A percentile compares a stretch with the other conserved stretches of the same genome.
Evolutionary conservation across 257 asterid species (phyloP).

Genomic region (Primulina eburnea): DNA sequence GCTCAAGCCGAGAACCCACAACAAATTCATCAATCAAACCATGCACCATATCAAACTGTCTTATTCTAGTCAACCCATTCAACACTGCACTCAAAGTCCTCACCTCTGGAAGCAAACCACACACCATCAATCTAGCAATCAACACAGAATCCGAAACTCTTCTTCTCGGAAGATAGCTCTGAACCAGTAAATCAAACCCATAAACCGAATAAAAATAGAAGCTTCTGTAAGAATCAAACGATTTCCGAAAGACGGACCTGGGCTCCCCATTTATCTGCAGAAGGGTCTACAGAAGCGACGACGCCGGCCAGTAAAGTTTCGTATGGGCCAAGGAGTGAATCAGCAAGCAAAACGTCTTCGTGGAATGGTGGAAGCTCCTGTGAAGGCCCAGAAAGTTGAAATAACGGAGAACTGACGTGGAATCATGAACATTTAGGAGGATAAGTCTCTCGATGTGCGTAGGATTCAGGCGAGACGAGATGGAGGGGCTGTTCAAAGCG

Average conservation of each 20-base stretch:
- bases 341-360: conserved; percentile 69
- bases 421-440: conserved; percentile 51
- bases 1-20: conserved; percentile 31
- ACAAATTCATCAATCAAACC: conserved; percentile 58
- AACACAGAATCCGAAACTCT: conserved; percentile 59
- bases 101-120: conserved; percentile 68
- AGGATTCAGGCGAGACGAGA: conserved; percentile 46
- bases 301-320: conserved; percentile 85
- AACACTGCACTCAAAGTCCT: conserved; percentile 75
- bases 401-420: conserved; percentile 87
- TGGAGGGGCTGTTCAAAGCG: conserved; percentile 45
- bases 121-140: conserved; percentile 56
- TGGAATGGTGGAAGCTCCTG: conserved; percentile 65
- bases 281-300: conserved; percentile 78
- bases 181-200: conserved; percentile 77
- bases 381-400: conserved; percentile 92
- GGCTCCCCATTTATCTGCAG: conserved; percentile 51
- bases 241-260: conserved; percentile 40
- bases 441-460: conserved; percentile 62
- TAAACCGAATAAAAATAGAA: conserved; percentile 45
- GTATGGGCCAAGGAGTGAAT: conserved; percentile 75
- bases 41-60: conserved; percentile 61
- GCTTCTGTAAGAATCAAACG: conserved; percentile 46
- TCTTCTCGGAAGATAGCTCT: conserved; percentile 59
- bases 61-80: conserved; percentile 54